Conservation (phyloP, 495 filamentous ascomycete genomes). For the Pyrenopolyporus hunteri region DNA sequence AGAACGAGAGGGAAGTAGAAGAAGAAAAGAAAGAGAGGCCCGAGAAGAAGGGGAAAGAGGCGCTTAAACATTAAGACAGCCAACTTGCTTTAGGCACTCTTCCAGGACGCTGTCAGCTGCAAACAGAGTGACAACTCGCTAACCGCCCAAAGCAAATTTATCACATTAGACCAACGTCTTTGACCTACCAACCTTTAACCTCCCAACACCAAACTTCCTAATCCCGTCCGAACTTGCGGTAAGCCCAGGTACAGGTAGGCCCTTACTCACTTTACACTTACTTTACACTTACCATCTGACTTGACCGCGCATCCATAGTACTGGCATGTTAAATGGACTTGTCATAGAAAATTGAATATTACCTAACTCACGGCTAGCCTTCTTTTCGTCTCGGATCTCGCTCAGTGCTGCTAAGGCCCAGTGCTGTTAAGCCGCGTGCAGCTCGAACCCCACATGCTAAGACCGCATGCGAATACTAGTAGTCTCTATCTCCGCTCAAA, state of each 20-base stretch:
- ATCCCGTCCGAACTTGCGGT: conserved; percentile 12
- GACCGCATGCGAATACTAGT: conserved; percentile 6
- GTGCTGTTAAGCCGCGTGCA: background rate
- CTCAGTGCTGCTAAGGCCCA: background rate
- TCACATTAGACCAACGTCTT: conserved; percentile 9
- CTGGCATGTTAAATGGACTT: background rate
- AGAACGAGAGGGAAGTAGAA: no score
- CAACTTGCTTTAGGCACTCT: background rate
- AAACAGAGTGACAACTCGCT: no score
- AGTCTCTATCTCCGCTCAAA: background rate
- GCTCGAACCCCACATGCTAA: conserved; percentile 20
- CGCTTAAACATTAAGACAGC: conserved; percentile 8
- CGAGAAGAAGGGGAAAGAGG: no score
- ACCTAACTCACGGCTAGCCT: background rate
- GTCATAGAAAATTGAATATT: background rate
- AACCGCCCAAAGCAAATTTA: conserved; percentile 4
- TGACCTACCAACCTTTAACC: background rate
- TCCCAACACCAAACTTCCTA: background rate
- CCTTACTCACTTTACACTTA: no score
- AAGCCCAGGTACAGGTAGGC: no score
- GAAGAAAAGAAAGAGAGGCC: no score
- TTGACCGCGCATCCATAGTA: background rate
- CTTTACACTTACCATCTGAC: background rate
- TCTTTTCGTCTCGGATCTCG: background rate
- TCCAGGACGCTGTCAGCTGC: no score